Percentiles rank a stretch among this genome's conserved stretches.
Evolutionary conservation across 331 rosid species (phyloP).

Genomic region (Telfairia occidentalis): DNA sequence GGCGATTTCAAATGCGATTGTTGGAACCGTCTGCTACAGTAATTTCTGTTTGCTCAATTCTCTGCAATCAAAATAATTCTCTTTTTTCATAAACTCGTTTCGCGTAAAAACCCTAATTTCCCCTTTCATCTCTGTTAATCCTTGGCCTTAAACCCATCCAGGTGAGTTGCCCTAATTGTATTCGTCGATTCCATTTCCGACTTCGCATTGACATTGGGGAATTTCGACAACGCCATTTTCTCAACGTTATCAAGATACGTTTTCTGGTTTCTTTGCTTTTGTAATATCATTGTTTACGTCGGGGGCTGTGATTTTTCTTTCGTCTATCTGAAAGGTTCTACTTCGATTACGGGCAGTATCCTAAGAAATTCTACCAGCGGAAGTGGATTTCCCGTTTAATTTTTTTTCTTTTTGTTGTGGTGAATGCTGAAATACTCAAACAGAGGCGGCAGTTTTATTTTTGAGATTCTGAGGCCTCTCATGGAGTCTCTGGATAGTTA

Average conservation of each 20-base stretch:
- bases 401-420: background rate
- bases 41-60: background rate
- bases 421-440: background rate
- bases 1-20: background rate
- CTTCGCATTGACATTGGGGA: background rate
- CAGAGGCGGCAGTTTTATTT: background rate
- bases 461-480: background rate
- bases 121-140: constrained; percentile 1
- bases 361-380: background rate
- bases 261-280: background rate
- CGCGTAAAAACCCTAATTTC: constrained; percentile 7
- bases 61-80: background rate
- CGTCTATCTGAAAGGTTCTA: background rate
- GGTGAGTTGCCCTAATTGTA: background rate
- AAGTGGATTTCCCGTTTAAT: background rate
- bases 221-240: background rate
- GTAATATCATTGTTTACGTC: background rate
- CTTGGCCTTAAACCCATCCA: constrained; percentile 11
- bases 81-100: background rate
- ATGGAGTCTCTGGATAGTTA: background rate
- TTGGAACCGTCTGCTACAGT: constrained; percentile 11
- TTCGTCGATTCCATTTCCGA: background rate
- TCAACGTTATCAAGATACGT: background rate
- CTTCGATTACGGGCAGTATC: background rate
- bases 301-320: background rate